Evolutionary conservation across 345 rosid species (phyloP), one percentile per base, ranked within the genome.

Genomic region (Populus deltoides): DNA sequence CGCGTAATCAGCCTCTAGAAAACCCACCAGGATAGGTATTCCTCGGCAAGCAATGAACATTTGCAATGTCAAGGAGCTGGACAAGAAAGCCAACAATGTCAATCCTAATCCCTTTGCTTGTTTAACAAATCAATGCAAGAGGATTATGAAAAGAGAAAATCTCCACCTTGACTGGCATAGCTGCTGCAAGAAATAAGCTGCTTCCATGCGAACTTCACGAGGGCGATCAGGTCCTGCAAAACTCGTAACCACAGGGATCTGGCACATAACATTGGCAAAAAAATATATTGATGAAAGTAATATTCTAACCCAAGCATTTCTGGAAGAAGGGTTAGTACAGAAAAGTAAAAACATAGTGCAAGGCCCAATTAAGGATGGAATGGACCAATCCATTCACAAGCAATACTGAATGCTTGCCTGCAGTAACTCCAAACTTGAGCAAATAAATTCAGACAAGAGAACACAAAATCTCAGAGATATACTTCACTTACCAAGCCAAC

Each of bases 1-100:
- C 55, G 99, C 98, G 83, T 94, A 94, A 86, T 97, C 99, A 65
- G 97, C 90, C 89, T 94, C 98, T 70, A 97, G 87, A 86, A 97
- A 97, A 63, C 97, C 94, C 82, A 92, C 98, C 85, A 97, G 84
- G 84, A 94, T 88, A 59, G 97, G 99, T 78, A 97, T 94, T 79
- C 99, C 99, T 59, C 92, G 87, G 85, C 97, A 94, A 82, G 98
- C 92, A 88, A 97, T 86, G 86, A 97, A 92, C 99, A 94, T 97
- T 89, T 97, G 99, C 88, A 97, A 78, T n/a, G 99, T 94, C 83
- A 94, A 88, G 38, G 93, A 85, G 88, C 99, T 97, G 93, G 77
- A 82, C 49, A 76, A 86, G 83, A 74, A 75, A 65, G 78, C 59
- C 66, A 74, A 71, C 55, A 77, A n/a, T 67, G 27, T 88, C 81